Conservation (phyloP, 2,329 filamentous ascomycete species). For the Beauveria rudraprayagi region DNA sequence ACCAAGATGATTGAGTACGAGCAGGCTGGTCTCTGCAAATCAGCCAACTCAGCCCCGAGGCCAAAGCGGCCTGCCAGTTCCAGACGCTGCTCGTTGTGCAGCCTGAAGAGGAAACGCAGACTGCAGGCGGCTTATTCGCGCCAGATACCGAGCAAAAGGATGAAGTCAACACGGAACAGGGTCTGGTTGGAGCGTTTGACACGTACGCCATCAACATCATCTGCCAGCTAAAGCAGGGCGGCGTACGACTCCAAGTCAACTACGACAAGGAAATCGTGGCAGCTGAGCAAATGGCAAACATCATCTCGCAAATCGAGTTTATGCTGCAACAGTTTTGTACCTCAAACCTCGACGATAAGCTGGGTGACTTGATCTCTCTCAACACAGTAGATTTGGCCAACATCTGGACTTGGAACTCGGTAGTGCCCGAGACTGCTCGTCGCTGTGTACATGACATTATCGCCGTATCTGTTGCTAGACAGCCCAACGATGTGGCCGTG, state of each 20-base stretch:
- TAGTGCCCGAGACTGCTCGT: background rate
- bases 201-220: constrained; percentile 14
- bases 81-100: constrained; percentile 16
- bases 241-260: constrained; percentile 10
- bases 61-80: constrained; percentile 11
- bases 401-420: constrained; percentile 12
- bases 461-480: background rate
- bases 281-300: constrained; percentile 2
- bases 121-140: background rate
- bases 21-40: constrained; percentile 22
- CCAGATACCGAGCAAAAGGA: background rate
- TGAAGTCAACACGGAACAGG: background rate
- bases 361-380: background rate
- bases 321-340: constrained; percentile 12
- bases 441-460: background rate
- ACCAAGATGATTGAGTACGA: constrained; percentile 21
- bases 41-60: constrained; percentile 16
- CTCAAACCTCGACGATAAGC: background rate
- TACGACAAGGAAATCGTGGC: constrained; percentile 13
- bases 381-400: background rate
- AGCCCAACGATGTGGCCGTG: background rate
- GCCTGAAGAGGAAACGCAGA: constrained; percentile 5
- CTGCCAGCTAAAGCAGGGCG: constrained; percentile 12
- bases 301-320: constrained; percentile 11
- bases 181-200: constrained; percentile 12